phyloP scores from a whole-genome alignment of 805 yeast genomes.

The Candida piceae region DNA sequence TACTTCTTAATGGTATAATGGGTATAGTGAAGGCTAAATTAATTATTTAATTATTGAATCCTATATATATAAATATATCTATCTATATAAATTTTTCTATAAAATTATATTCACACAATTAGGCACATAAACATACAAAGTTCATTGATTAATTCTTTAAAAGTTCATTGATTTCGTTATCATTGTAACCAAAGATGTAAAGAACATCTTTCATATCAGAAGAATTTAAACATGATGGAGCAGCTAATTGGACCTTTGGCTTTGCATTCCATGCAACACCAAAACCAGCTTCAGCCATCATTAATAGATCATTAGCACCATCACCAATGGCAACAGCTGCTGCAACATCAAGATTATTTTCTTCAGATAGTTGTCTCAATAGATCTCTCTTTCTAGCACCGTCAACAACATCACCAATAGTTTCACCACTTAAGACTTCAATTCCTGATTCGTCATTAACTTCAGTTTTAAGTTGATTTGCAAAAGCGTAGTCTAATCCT shows the following conservation, averaged over 20 bases:
- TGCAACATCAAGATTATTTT: conserved; percentile 45
- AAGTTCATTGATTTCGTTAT: conserved; percentile 42
- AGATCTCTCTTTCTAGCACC: conserved; percentile 78
- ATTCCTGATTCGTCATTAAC: conserved; percentile 34
- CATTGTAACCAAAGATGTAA: conserved; percentile 73
- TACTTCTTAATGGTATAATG: conserved; percentile 76
- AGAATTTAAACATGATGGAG: conserved; percentile 79
- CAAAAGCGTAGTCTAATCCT: conserved; percentile 81
- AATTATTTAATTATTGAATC: conserved; percentile 13
- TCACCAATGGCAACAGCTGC: conserved; percentile 86
- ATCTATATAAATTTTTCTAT: conserved; percentile 6
- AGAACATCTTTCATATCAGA: conserved; percentile 67
- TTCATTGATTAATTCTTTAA: too few species aligned
- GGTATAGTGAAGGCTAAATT: conserved; percentile 69
- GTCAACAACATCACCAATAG: conserved; percentile 79
- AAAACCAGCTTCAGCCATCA: conserved; percentile 89
- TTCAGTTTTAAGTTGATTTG: conserved; percentile 58
- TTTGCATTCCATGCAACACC: conserved; percentile 98
- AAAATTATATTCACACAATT: too few species aligned
- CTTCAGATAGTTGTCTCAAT: conserved; percentile 53
- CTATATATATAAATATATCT: not conserved
- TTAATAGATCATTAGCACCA: conserved; percentile 91
- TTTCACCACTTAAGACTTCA: conserved; percentile 62
- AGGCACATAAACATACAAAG: too few species aligned
- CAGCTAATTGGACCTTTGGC: conserved; percentile 79